phyloP scores from a whole-genome alignment of 164 flowering plant species.

The Aristolochia contorta region DNA sequence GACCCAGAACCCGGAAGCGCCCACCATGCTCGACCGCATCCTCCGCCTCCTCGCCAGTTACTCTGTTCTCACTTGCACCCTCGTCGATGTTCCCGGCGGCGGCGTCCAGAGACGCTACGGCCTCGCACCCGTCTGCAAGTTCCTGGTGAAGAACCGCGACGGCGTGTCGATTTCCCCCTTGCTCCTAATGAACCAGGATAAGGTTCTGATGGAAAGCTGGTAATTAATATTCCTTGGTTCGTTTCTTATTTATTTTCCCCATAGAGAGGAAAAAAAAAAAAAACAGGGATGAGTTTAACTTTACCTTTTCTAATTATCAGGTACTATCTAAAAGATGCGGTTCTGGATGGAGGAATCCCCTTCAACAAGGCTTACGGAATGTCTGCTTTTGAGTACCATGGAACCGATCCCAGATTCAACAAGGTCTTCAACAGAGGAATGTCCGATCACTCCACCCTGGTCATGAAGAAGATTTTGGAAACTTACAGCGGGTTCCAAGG shows the following conservation, averaged over 20 bases:
- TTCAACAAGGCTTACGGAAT: conserved; percentile 29
- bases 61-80: conserved; percentile 44
- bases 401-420: conserved; percentile 13
- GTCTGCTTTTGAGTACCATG: conserved; percentile 12
- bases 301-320: background rate
- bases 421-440: conserved; percentile 13
- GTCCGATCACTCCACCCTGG: conserved; percentile 8
- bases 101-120: conserved; percentile 56
- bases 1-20: conserved; percentile 54
- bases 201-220: conserved; percentile 96
- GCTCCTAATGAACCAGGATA: conserved; percentile 74
- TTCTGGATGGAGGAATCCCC: conserved; percentile 32
- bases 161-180: conserved; percentile 62
- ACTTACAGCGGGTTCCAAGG: conserved; percentile 26
- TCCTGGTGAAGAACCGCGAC: conserved; percentile 55
- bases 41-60: conserved; percentile 60
- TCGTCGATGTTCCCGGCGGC: conserved; percentile 30
- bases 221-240: conserved; percentile 9
- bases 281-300: background rate
- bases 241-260: background rate
- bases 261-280: no score
- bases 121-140: conserved; percentile 64
- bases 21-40: conserved; percentile 66
- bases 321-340: conserved; percentile 28
- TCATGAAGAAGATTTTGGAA: conserved; percentile 18